Evolutionary conservation across 1,139 yeast species (phyloP), one percentile per base, ranked within the genome.

Genomic region (Tardiomyces blankii): DNA sequence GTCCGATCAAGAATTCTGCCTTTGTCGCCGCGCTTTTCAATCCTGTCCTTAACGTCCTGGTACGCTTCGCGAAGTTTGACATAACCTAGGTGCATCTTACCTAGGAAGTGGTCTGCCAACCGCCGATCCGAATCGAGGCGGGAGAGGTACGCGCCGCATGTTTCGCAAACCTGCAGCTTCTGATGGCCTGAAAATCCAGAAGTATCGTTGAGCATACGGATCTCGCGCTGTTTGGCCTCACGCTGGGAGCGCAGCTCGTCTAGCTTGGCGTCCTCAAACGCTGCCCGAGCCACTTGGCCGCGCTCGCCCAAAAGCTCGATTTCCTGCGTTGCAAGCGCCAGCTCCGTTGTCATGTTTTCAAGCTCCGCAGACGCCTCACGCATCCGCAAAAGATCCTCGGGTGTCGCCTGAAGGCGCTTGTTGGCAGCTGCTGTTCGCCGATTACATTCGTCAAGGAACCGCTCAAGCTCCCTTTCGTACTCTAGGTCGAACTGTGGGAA

Each of bases 121-220:
- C 97, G 73, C 58, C 91, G 71, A 62, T 89, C 97, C 51, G 84
- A 86, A 62, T 91, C 98, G 48, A 88, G 69, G 49, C 94, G 70
- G 3, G 95, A 85, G 46, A 91, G 69, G 60, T 82, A 87, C 0
- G 96, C 96, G 0, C 96, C 96, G 66, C 98, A 91, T 1, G 79
- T 80, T 54, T 79, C 85, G 65, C 98, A 91, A 0, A 87, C 95
- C 62, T 88, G 96, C 44, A 89, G 69, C 60, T 85, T 85, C 57
- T 89, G 97, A 59, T 85, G 95, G 1, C 94, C 86, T 3, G 89
- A 77, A 53, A 85, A 94, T 1, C 94, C 95, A 6, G 82, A 75
- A 54, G 79, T 82, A 48, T 86, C 95, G 8, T 83, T 74, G 1
- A 83, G 66, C 33, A 66, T 70, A 41, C 84, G 66, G 11, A 86